Base-by-base conservation (phyloP, 129 eudicot species). In the Glebionis coronaria region DNA sequence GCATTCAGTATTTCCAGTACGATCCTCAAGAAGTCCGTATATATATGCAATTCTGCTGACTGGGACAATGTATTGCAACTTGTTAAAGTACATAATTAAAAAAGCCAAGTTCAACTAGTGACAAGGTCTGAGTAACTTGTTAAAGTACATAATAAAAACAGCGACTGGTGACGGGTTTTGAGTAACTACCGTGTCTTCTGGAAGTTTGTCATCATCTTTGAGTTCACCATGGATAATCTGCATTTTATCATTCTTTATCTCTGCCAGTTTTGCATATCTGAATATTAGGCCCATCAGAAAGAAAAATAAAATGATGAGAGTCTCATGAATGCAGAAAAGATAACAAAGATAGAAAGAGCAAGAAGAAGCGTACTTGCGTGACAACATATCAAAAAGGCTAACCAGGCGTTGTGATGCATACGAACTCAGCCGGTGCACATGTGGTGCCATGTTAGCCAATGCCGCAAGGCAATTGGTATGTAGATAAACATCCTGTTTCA, bases 391-490 rank as follows among this genome's bases (percentile, higher is more conserved):
- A 44, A 93, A 93, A 75, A 88, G 96, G 95, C 95, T 84, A 73
- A 93, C 95, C 61, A 93, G 73, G 44, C 95, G 85, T 78, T 93
- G 98, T 47, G 98, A 86, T 61, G 98, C 97, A 82, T 88, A 93
- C 15, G 92, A 87, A 79, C 89, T 86, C 72, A 93, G 71, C 55
- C 88, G 88, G 74, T 93, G 95, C 55, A 86, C 97, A 65, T 93
- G 91, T 49, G 98, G 97, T 2, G 98, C 98, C 97, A 93, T 93
- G 76, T 93, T 93, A 38, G 97, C 96, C 82, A 93, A 82, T 55
- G 91, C 84, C 72, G 95, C 98, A 54, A 93, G 90, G 64, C 98
- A 93, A 80, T 93, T 93, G 63, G 98, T 93, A 72, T 93, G 98
- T 56, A 93, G 95, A 82, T 93, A 93, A 69, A 93, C 88, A 84